These are phyloP conservation scores for Dictyostelium citrinum DNA, from an alignment of 78 protist species.

Conservation along the genomic window DNA sequence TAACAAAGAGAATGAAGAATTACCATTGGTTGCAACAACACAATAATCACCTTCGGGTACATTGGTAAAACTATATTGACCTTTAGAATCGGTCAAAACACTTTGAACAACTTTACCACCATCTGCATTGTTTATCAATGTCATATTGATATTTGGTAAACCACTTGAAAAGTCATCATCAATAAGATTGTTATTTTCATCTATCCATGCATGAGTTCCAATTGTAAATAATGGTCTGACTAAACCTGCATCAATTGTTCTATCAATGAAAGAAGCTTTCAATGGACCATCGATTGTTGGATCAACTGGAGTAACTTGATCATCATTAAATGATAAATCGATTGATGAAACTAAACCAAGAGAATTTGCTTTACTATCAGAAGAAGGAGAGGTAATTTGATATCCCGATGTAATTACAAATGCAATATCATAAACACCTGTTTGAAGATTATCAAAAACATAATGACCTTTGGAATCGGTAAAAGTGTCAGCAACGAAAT, in stretches of 20 bases:
- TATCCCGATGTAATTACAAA: neutral
- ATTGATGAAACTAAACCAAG: neutral
- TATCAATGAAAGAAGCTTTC: constrained; percentile 8
- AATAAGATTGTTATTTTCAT: neutral
- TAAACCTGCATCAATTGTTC: constrained; percentile 20
- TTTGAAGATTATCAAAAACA: neutral
- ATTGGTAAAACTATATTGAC: neutral
- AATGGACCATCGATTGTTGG: neutral
- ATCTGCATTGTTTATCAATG: neutral
- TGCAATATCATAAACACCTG: constrained; percentile 15
- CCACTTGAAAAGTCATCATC: neutral
- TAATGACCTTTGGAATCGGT: constrained; percentile 11
- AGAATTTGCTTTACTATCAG: neutral
- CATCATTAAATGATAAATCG: neutral
- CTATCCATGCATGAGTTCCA: constrained; percentile 2
- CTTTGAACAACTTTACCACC: neutral
- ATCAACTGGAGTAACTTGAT: neutral
- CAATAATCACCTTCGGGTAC: constrained; percentile 12
- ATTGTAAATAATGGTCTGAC: neutral
- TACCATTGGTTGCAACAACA: neutral
- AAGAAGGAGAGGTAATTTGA: neutral
- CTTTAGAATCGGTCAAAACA: neutral
- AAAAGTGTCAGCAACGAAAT: neutral
- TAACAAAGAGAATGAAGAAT: neutral
- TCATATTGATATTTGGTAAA: neutral